A percentile compares a stretch with the other conserved stretches of the same genome.
These are phyloP conservation scores for Serendipita vermifera DNA, from an alignment of 768 basidiomycete genomes.

Conservation along the genomic window DNA sequence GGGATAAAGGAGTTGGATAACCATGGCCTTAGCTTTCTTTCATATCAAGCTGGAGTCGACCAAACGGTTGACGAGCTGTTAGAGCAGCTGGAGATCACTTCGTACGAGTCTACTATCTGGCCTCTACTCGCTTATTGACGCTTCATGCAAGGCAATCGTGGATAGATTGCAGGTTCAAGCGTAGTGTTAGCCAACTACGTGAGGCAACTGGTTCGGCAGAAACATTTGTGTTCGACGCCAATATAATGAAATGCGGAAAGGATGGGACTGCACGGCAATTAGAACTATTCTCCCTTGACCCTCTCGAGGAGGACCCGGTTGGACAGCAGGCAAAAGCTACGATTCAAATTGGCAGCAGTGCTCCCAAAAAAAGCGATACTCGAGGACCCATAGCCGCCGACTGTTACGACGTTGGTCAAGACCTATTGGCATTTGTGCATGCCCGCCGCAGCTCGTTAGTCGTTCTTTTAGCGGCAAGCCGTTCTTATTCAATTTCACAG, in stretches of 20 bases:
- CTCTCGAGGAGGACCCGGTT: neutral
- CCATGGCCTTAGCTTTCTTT: neutral
- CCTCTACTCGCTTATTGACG: no score
- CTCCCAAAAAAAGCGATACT: neutral
- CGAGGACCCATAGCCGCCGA: slow-evolving; percentile 2
- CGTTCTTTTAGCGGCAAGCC: no score
- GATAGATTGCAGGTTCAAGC: neutral
- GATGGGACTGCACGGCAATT: neutral
- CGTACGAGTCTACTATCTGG: no score
- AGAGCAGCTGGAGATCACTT: neutral
- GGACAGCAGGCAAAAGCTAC: no score
- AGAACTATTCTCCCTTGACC: neutral
- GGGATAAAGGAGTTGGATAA: neutral
- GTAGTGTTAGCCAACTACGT: neutral
- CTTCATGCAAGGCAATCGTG: slow-evolving; percentile 1
- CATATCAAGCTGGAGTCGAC: neutral
- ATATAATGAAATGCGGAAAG: neutral
- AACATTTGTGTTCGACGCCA: neutral
- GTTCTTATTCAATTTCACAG: no score
- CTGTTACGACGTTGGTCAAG: slow-evolving; percentile 5
- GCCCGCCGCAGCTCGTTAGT: no score
- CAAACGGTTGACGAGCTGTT: neutral
- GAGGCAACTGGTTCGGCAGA: neutral
- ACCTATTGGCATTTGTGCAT: neutral
- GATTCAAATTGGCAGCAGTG: neutral